These are phyloP conservation scores for Penicillium pancosmium DNA, from an alignment of 495 filamentous ascomycete species.

Conservation along the genomic window DNA sequence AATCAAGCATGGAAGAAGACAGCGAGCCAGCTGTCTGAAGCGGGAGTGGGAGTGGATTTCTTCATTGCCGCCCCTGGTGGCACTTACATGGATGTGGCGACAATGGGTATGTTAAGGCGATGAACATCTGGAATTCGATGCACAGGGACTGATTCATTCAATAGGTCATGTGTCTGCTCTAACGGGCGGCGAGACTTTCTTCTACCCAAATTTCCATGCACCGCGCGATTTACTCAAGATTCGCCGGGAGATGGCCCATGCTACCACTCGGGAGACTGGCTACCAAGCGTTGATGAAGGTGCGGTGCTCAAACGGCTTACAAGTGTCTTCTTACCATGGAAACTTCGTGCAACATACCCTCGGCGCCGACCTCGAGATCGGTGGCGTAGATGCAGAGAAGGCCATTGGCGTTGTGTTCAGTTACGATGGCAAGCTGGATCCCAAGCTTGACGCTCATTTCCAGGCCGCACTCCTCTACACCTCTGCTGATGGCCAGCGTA, in stretches of 20 bases:
- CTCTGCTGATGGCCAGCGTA: constrained; percentile 82
- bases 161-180: constrained; percentile 48
- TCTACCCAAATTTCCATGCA: constrained; percentile 93
- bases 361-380: constrained; percentile 93
- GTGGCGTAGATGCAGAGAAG: constrained; percentile 90
- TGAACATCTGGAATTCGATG: neutral
- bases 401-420: constrained; percentile 89
- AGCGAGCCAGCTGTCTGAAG: constrained; percentile 84
- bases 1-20: constrained; percentile 81
- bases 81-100: constrained; percentile 91
- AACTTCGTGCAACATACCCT: constrained; percentile 96
- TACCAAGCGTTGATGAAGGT: constrained; percentile 99
- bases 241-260: constrained; percentile 82
- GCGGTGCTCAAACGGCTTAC: constrained; percentile 92
- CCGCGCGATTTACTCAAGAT: constrained; percentile 83
- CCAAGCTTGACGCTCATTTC: constrained; percentile 97
- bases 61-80: constrained; percentile 90
- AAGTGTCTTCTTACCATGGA: constrained; percentile 90
- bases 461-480: constrained; percentile 95
- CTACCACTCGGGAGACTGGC: constrained; percentile 88
- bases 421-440: constrained; percentile 95
- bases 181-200: constrained; percentile 90
- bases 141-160: constrained; percentile 16
- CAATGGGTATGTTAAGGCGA: constrained; percentile 67
- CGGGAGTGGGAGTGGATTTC: constrained; percentile 87